These are phyloP conservation scores for Chlorella sp. DNA, from an alignment of 139 green algal species.

Conservation along the genomic window DNA sequence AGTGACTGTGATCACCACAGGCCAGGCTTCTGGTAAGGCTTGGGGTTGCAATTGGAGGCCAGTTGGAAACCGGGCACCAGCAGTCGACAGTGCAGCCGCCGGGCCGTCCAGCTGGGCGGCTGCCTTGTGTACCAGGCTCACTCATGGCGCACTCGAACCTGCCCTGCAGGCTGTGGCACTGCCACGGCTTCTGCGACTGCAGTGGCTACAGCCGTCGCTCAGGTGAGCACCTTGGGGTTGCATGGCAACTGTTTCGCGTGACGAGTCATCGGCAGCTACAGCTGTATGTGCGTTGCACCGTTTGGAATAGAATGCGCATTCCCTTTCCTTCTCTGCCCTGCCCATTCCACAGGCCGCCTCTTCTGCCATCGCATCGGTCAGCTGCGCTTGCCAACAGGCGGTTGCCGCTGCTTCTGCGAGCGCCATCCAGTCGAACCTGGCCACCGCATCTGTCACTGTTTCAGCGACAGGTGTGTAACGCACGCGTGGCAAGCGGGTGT, in stretches of 20 bases:
- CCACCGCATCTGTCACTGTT: constrained; percentile 6
- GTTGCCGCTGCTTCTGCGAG: background rate
- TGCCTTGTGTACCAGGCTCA: too few relatives aligned
- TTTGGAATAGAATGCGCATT: background rate
- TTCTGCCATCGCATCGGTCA: constrained; percentile 11
- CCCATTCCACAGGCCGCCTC: constrained; percentile 14
- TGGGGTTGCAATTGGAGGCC: too few relatives aligned
- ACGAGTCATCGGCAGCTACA: background rate
- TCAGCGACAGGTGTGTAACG: background rate
- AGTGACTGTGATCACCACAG: constrained; percentile 13
- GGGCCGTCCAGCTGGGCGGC: too few relatives aligned
- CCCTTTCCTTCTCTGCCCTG: background rate
- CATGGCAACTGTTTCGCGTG: background rate
- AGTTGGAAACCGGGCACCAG: too few relatives aligned
- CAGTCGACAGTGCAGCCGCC: too few relatives aligned
- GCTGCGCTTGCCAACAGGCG: constrained; percentile 9
- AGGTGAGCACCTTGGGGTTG: background rate
- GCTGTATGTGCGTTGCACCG: background rate
- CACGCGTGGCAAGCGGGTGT: background rate
- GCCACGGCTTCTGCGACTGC: constrained; percentile 8
- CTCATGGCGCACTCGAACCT: too few relatives aligned
- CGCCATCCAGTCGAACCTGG: constrained; percentile 13
- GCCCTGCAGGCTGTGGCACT: background rate
- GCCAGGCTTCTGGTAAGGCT: background rate
- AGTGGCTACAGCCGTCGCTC: constrained; percentile 3